Evolutionary conservation across 2,329 filamentous ascomycete species (phyloP).

Genomic region (Botrytis pseudocinerea): DNA sequence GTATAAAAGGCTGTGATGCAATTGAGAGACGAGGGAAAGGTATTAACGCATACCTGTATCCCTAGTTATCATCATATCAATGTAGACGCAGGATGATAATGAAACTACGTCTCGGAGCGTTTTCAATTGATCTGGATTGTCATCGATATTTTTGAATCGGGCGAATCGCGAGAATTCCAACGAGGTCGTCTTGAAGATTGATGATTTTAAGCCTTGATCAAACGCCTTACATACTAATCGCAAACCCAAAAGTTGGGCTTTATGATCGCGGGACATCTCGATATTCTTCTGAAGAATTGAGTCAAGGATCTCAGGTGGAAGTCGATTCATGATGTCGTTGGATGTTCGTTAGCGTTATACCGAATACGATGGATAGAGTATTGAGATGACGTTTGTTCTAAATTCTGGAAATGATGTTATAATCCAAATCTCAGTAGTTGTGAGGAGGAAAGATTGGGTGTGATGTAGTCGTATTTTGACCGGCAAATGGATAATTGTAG

Average conservation of each 20-base stretch:
- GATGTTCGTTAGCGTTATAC: neutral
- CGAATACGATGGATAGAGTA: neutral
- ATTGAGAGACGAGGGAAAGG: neutral
- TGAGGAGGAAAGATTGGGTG: neutral
- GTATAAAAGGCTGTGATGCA: neutral
- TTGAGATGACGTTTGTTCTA: neutral
- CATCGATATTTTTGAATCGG: neutral
- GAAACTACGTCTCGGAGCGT: constrained; percentile 49
- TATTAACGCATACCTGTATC: constrained; percentile 47
- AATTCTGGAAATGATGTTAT: neutral
- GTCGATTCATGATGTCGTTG: constrained; percentile 44
- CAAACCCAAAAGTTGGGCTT: constrained; percentile 49
- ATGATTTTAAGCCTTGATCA: constrained; percentile 49
- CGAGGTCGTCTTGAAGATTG: constrained; percentile 50
- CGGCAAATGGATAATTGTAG: neutral
- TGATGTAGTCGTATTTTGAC: neutral
- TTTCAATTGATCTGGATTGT: constrained; percentile 37
- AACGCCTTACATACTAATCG: constrained; percentile 54
- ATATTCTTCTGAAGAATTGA: constrained; percentile 49
- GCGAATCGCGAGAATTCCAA: constrained; percentile 53
- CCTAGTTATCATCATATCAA: constrained; percentile 55
- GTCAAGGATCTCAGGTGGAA: constrained; percentile 52
- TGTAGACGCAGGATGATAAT: constrained; percentile 51
- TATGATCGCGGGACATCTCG: constrained; percentile 43
- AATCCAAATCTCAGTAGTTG: neutral